Evolutionary conservation across 257 asterid species (phyloP).

Genomic region (Nicotiana attenuata): DNA sequence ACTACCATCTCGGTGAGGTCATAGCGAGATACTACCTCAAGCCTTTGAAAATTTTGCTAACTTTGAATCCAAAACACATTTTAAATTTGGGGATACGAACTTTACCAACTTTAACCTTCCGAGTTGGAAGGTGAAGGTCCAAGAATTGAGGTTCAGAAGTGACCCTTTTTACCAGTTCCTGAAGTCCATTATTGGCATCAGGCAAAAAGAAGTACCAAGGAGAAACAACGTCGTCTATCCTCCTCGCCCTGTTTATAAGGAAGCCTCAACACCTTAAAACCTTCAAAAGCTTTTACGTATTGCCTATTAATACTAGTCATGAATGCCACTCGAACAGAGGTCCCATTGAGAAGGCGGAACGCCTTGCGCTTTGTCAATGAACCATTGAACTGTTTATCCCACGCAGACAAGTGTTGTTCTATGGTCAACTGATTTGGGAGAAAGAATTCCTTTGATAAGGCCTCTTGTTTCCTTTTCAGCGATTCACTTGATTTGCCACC

Average conservation of each 20-base stretch:
- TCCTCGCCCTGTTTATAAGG: conserved; percentile 26
- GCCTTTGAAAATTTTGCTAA: conserved; percentile 21
- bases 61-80: conserved; percentile 34
- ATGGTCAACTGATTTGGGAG: conserved; percentile 20
- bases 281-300: conserved; percentile 15
- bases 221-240: conserved; percentile 25
- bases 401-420: conserved; percentile 21
- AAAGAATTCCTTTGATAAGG: conserved; percentile 30
- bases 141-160: conserved; percentile 26
- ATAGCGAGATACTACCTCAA: conserved; percentile 24
- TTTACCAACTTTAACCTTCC: conserved; percentile 14
- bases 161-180: conserved; percentile 19
- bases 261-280: conserved; percentile 30
- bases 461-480: conserved; percentile 32
- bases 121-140: conserved; percentile 23
- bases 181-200: conserved; percentile 30
- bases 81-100: conserved; percentile 35
- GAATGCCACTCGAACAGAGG: conserved; percentile 25
- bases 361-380: conserved; percentile 16
- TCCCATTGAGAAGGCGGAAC: conserved; percentile 29
- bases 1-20: conserved; percentile 31
- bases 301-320: conserved; percentile 30
- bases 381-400: conserved; percentile 28
- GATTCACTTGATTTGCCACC: conserved; percentile 29
- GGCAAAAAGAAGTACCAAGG: conserved; percentile 38